A percentile compares a stretch with the other conserved stretches of the same genome.
Conservation (phyloP, 768 basidiomycete genomes). For the Hemileccinum impolitum region DNA sequence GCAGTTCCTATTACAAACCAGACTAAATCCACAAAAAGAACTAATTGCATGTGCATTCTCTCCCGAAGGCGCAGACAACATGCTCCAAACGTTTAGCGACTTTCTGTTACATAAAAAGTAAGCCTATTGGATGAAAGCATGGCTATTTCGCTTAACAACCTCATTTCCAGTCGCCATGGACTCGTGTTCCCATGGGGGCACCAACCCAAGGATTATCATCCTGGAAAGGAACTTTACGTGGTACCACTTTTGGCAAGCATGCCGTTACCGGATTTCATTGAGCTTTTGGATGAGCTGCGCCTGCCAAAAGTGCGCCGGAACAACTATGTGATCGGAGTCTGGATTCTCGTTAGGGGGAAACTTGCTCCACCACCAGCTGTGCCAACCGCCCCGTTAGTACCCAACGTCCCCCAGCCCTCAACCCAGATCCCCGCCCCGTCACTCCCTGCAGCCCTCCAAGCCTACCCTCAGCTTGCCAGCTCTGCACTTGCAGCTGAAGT, state of each 20-base stretch:
- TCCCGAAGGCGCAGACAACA: conserved; percentile 44
- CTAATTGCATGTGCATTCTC: conserved; percentile 74
- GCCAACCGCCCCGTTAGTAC: conserved; percentile 10
- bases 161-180: conserved; percentile 66
- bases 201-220: conserved; percentile 65
- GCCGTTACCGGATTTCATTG: conserved; percentile 80
- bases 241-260: conserved; percentile 67
- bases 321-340: conserved; percentile 76
- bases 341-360: conserved; percentile 82
- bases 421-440: conserved; percentile 10
- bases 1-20: conserved; percentile 75
- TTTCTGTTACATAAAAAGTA: conserved; percentile 74
- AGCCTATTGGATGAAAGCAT: conserved; percentile 25
- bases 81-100: conserved; percentile 59
- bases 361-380: conserved; percentile 45
- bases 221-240: conserved; percentile 85
- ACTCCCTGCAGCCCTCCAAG: conserved; percentile 25
- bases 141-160: conserved; percentile 7
- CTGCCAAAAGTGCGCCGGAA: conserved; percentile 61
- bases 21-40: conserved; percentile 75
- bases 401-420: conserved; percentile 13
- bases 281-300: conserved; percentile 72
- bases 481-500: conserved; percentile 66
- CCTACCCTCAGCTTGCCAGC: conserved; percentile 39
- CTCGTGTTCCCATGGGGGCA: conserved; percentile 84